Evolutionary conservation across 768 basidiomycete genomes (phyloP).

Genomic region (Leucosporidium yakuticum): DNA sequence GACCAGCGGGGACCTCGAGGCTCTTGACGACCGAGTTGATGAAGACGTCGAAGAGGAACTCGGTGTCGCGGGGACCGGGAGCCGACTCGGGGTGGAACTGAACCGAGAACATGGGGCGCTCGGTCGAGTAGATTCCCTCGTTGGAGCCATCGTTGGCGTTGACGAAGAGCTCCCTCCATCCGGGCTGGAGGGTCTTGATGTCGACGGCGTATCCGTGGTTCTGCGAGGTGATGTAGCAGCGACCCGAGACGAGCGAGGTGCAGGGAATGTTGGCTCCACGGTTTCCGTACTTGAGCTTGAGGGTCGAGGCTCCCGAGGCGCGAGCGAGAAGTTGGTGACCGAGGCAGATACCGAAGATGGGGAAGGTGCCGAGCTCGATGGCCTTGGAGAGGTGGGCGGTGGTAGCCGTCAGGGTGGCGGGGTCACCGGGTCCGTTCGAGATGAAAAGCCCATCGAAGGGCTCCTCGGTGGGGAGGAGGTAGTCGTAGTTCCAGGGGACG

Average conservation of each 20-base stretch:
- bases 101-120: slow-evolving; percentile 94
- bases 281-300: slow-evolving; percentile 99
- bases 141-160: slow-evolving; percentile 98
- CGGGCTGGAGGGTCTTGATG: slow-evolving; percentile 62
- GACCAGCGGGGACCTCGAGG: slow-evolving; percentile 46
- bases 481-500: slow-evolving; percentile 95
- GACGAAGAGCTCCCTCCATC: slow-evolving; percentile 89
- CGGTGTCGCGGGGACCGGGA: slow-evolving; percentile 94
- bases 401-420: slow-evolving; percentile 64
- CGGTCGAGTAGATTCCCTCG: slow-evolving; percentile 89
- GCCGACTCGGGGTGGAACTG: slow-evolving; percentile 99
- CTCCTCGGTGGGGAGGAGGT: slow-evolving; percentile 62
- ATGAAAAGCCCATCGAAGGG: slow-evolving; percentile 91
- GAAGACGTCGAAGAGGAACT: slow-evolving; percentile 98
- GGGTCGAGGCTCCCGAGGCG: slow-evolving; percentile 86
- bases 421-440: slow-evolving; percentile 97
- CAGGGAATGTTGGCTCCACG: slow-evolving; percentile 98
- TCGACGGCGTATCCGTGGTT: slow-evolving; percentile 98
- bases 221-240: slow-evolving; percentile 98
- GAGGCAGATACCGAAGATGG: slow-evolving; percentile 97
- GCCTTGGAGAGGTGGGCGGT: slow-evolving; percentile 63
- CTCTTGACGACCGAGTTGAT: slow-evolving; percentile 69
- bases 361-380: slow-evolving; percentile 52
- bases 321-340: slow-evolving; percentile 95
- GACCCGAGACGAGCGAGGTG: slow-evolving; percentile 82